Conservation (phyloP, 164 flowering plant genomes). For the Dillenia turbinata region DNA sequence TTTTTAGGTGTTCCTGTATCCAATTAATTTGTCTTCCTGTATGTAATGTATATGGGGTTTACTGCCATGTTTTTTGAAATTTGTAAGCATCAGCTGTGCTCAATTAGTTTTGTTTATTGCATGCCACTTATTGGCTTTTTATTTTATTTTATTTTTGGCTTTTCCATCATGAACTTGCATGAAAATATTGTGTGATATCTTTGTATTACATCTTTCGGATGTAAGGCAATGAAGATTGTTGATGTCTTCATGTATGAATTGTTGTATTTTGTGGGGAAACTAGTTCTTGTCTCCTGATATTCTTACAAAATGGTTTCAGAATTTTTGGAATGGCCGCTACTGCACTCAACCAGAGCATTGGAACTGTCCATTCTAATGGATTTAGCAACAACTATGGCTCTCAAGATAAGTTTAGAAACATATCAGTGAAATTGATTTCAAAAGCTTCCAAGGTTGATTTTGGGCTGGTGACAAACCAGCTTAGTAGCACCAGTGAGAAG, state of each 20-base stretch:
- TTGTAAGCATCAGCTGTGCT: too few relatives aligned
- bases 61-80: too few relatives aligned
- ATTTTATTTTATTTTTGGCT: too few relatives aligned
- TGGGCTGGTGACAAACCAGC: conserved; percentile 21
- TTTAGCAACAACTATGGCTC: conserved; percentile 18
- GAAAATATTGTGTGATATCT: too few relatives aligned
- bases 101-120: too few relatives aligned
- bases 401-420: conserved; percentile 22
- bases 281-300: background rate
- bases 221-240: background rate
- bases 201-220: too few relatives aligned
- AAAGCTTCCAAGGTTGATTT: conserved; percentile 26
- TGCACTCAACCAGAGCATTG: conserved; percentile 42
- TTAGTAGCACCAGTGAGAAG: conserved; percentile 19
- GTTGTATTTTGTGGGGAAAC: background rate
- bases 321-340: conserved; percentile 64
- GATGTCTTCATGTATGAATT: background rate
- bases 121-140: too few relatives aligned
- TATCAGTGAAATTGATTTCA: conserved; percentile 29
- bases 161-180: too few relatives aligned
- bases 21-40: too few relatives aligned
- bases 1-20: too few relatives aligned
- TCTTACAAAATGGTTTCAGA: background rate
- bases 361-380: conserved; percentile 34
- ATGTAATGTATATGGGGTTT: too few relatives aligned